Base-by-base conservation (phyloP, 2,329 filamentous ascomycete species). In the Didymella lethalis region DNA sequence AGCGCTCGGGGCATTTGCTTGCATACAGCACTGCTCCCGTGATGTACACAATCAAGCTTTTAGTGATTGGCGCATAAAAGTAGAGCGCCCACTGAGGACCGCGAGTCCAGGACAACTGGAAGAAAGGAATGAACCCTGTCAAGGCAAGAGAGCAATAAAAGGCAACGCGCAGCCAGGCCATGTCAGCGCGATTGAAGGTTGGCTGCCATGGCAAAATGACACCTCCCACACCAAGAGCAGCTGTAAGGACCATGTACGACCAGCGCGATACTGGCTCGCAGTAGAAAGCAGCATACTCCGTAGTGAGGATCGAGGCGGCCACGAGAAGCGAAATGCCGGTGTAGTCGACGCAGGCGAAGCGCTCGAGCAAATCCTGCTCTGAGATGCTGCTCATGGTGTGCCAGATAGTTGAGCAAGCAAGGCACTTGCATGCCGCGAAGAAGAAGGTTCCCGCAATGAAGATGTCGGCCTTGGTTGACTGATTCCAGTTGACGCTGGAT, bases 301-400 rank as follows among this genome's bases (percentile, higher is more conserved):
- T 97, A 2, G 95, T 97, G 86, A 98, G 92, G 80, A 99, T 99
- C 56, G 92, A 96, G 10, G 95, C 93, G 2, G 95, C 92, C 51
- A 99, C 95, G 26, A 99, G 86, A 49, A 99, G 83, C 1, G 93
- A 97, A 67, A 99, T 99, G 54, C 95, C 95, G 0, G 95, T 98
- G 79, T 99, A 99, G 78, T 99, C 95, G 59, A 99, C 93, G 76
- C 95, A 99, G 18, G 95, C 95, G 72, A 99, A 98, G 62, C 93
- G 90, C 75, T 96, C 95, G 80, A 99, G 90, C 41, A 96, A 86
- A 20, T 88, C 87, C 71, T 96, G 89, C 67, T 96, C 91, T 18
- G 94, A 93, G 54, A 98, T 96, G 69, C 92, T 92, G 81, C 94
- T 97, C 93, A 99, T 98, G 26, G 95, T 97, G 81, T 99, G 95